These are phyloP conservation scores for Punctularia strigosozonata DNA, from an alignment of 768 basidiomycete species.

Conservation along the genomic window DNA sequence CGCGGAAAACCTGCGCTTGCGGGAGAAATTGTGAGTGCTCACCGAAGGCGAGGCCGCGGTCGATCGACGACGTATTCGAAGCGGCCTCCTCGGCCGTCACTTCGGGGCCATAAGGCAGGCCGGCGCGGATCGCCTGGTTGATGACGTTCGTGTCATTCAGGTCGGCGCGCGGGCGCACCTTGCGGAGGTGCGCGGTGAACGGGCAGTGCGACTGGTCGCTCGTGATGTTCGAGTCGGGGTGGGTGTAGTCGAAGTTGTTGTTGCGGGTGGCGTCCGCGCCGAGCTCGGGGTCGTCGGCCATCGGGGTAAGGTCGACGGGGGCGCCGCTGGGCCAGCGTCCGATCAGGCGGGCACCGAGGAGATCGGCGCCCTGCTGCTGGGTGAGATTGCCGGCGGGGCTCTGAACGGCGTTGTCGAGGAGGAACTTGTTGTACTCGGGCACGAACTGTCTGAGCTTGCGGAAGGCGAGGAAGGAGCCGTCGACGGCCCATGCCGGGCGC, in stretches of 20 bases:
- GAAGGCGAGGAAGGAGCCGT: slow-evolving; percentile 20
- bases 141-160: too few species aligned
- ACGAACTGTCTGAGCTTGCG: slow-evolving; percentile 21
- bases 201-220: slow-evolving; percentile 18
- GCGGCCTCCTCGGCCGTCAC: slow-evolving; percentile 26
- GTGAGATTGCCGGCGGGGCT: slow-evolving; percentile 11
- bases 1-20: too few species aligned
- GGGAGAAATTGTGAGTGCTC: too few species aligned
- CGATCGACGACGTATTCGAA: slow-evolving; percentile 25
- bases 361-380: slow-evolving; percentile 11
- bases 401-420: slow-evolving; percentile 12
- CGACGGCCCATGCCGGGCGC: slow-evolving; percentile 20
- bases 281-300: slow-evolving; percentile 14
- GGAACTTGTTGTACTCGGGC: slow-evolving; percentile 22
- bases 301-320: slow-evolving; percentile 16
- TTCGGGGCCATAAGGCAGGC: slow-evolving; percentile 42
- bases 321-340: slow-evolving; percentile 24
- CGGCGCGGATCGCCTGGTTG: slow-evolving; percentile 30
- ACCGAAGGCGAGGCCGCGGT: slow-evolving; percentile 38
- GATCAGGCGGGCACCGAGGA: slow-evolving; percentile 21
- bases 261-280: slow-evolving; percentile 14
- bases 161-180: slow-evolving; percentile 17
- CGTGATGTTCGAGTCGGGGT: too few species aligned
- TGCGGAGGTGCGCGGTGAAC: slow-evolving; percentile 17
- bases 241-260: slow-evolving; percentile 18